A percentile compares a stretch with the other conserved stretches of the same genome.
Conservation (phyloP, 352 stramenopile species). For the Globisporangium splendens region DNA sequence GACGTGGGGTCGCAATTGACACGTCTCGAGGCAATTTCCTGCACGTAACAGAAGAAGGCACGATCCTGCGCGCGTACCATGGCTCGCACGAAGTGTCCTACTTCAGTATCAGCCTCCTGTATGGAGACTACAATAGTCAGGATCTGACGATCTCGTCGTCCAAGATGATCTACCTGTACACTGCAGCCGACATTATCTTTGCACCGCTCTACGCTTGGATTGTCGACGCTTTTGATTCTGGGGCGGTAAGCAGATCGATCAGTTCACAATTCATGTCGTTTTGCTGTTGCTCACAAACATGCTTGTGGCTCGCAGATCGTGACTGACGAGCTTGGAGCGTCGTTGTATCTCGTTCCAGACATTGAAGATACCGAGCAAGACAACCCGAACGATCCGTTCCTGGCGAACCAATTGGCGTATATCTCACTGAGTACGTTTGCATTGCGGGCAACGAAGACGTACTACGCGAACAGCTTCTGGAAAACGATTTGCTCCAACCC, state of each 20-base stretch:
- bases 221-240: conserved; percentile 45
- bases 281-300: not conserved
- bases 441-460: conserved; percentile 35
- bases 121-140: conserved; percentile 20
- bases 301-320: conserved; percentile 22
- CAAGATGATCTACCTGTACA: conserved; percentile 42
- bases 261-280: not conserved
- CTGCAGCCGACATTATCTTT: conserved; percentile 47
- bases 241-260: conserved; percentile 18
- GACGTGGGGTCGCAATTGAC: conserved; percentile 41
- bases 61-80: conserved; percentile 42
- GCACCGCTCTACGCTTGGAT: conserved; percentile 50
- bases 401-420: conserved; percentile 39
- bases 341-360: conserved; percentile 38
- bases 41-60: conserved; percentile 35
- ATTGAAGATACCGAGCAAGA: conserved; percentile 23
- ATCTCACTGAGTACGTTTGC: conserved; percentile 37
- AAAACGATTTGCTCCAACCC: conserved; percentile 38
- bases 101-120: conserved; percentile 41
- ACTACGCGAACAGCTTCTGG: conserved; percentile 47
- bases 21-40: conserved; percentile 44
- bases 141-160: conserved; percentile 22
- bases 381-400: conserved; percentile 44
- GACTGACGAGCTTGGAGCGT: conserved; percentile 35
- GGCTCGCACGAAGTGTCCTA: conserved; percentile 43